A percentile compares a stretch with the other conserved stretches of the same genome.
phyloP scores from a whole-genome alignment of 148 eudicot species.

The Nepenthes gracilis region DNA sequence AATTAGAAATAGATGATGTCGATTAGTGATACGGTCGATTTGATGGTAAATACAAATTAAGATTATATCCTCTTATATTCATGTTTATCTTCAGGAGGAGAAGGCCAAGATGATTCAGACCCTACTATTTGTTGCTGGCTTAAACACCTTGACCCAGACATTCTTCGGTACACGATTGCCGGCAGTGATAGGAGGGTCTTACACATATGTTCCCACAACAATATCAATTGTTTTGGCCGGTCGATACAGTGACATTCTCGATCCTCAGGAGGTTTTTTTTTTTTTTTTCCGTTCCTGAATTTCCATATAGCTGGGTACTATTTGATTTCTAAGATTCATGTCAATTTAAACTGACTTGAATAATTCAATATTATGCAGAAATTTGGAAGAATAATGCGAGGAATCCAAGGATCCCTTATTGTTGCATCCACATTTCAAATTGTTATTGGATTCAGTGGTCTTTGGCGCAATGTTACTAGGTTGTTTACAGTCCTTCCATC shows the following conservation, averaged over 20 bases:
- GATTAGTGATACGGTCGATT: too few species aligned
- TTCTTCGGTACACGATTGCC: slow-evolving; percentile 75
- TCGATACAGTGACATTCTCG: slow-evolving; percentile 44
- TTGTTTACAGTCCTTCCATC: slow-evolving; percentile 5
- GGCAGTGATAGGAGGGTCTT: slow-evolving; percentile 84
- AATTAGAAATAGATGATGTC: too few species aligned
- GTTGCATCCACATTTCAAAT: slow-evolving; percentile 81
- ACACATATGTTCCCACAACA: slow-evolving; percentile 65
- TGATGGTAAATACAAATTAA: background rate
- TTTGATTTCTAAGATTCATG: background rate
- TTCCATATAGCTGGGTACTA: background rate
- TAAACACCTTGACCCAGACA: slow-evolving; percentile 66
- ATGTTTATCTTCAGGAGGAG: slow-evolving; percentile 38
- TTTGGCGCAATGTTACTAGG: slow-evolving; percentile 84
- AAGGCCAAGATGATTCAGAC: slow-evolving; percentile 82
- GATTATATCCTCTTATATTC: background rate
- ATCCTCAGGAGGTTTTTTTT: slow-evolving; percentile 56
- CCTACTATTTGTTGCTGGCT: slow-evolving; percentile 70
- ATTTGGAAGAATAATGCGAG: slow-evolving; percentile 65
- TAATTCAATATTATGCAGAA: slow-evolving; percentile 27
- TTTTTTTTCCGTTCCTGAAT: background rate
- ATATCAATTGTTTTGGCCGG: slow-evolving; percentile 70
- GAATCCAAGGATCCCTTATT: slow-evolving; percentile 83
- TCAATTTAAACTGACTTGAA: slow-evolving; percentile 5
- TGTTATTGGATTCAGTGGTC: slow-evolving; percentile 87